Base-by-base conservation (phyloP, 306 rosid species). In the Fragaria vesca region DNA sequence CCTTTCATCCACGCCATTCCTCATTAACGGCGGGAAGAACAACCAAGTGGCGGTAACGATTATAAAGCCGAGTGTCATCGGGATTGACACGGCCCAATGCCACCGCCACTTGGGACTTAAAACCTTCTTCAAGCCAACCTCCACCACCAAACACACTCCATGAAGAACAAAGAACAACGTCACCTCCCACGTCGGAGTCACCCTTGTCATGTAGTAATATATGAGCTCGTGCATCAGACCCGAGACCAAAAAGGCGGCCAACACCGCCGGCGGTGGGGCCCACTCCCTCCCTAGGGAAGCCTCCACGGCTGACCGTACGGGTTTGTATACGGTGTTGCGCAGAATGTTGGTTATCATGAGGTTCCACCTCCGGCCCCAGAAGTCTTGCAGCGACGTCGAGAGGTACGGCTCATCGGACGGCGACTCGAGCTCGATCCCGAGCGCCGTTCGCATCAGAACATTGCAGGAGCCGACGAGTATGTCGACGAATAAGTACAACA, bases 331-430 rank as follows among this genome's bases (percentile, higher is more conserved):
- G 6, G 80, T 52, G 52, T 46, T 66, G 6, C 81, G 84, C 67
- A 84, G 61, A 43, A 42, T 20, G 28, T 73, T 66, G 2, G 82
- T 77, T 32, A 74, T 80, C 63, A 70, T 36, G 48, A 70, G 76
- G 74, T 84, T 84, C 88, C 83, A 78, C 48, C 83, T 34, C 42
- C 78, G 51, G 5, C 85, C 83, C 88, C 81, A 84, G 32, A 84
- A 84, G 21, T 84, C 80, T 78, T 78, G 88, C 7, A 81, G 78
- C 7, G 85, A 84, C 0, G 82, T 81, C 0, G 85, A 66, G 1
- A 84, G 63, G 78, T 84, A 84, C 0, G 87, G 85, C 48, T 84
- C 82, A n/a, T 81, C 15, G 0, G 73, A 84, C 20, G 84, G 82
- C 0, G 32, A 48, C 28, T 81, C 76, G 51, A 84, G 82, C 69